A percentile compares a stretch with the other conserved stretches of the same genome.
phyloP scores from a whole-genome alignment of 139 green algal genomes.

The Chlorella sorokiniana region DNA sequence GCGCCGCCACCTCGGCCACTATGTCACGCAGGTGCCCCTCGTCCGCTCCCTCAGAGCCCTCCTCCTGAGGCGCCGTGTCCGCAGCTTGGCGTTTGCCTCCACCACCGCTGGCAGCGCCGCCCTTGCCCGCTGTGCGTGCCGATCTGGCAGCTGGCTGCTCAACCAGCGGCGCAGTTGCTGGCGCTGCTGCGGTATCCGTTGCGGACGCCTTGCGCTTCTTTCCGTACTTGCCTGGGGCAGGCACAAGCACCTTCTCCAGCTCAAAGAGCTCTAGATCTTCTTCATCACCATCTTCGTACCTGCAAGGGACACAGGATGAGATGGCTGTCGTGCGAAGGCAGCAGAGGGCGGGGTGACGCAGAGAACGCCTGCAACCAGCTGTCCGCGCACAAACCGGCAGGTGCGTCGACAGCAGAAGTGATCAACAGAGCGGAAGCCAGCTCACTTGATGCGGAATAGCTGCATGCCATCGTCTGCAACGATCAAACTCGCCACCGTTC shows the following conservation, averaged over 20 bases:
- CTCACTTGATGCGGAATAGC: not conserved
- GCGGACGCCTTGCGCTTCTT: not conserved
- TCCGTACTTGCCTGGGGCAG: not conserved
- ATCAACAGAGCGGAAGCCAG: not conserved
- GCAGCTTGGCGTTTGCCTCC: too few relatives aligned
- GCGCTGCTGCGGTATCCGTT: not conserved
- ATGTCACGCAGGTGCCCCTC: not conserved
- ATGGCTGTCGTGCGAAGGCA: too few relatives aligned
- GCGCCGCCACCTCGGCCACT: not conserved
- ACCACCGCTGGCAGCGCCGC: too few relatives aligned
- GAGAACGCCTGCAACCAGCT: too few relatives aligned
- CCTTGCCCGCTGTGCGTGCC: too few relatives aligned
- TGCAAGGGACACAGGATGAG: not conserved
- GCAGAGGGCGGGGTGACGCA: too few relatives aligned
- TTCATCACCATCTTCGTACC: slow-evolving; percentile 8
- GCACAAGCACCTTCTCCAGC: not conserved
- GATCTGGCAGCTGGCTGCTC: too few relatives aligned
- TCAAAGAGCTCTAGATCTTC: slow-evolving; percentile 2
- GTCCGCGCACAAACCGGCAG: too few relatives aligned
- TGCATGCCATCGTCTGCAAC: not conserved
- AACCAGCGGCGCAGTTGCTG: not conserved
- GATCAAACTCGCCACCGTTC: not conserved
- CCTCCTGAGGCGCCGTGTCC: not conserved
- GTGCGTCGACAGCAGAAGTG: too few relatives aligned
- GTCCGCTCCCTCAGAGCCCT: not conserved